These are phyloP conservation scores for Russula sp. DNA, from an alignment of 768 basidiomycete genomes.

Conservation along the genomic window DNA sequence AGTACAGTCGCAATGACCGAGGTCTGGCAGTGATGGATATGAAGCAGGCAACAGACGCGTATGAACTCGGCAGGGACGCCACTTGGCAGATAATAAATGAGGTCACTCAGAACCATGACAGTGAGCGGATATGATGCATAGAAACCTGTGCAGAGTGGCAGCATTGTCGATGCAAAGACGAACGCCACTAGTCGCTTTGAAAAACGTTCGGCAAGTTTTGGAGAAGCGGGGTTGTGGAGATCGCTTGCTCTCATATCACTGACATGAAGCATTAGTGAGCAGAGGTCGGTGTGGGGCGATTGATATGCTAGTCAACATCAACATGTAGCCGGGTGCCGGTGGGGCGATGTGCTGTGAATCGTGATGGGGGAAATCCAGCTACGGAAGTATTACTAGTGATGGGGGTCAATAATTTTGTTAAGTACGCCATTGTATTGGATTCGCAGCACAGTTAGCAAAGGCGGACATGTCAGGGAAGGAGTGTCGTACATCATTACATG, in stretches of 20 bases:
- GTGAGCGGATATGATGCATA: constrained; percentile 1
- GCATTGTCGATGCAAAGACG: not conserved
- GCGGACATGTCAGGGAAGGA: not conserved
- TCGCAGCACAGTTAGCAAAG: not conserved
- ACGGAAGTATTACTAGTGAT: not conserved
- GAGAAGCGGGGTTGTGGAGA: not conserved
- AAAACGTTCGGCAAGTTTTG: not conserved
- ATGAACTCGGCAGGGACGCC: not conserved
- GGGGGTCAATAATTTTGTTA: not conserved
- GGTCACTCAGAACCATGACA: not conserved
- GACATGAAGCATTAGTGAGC: too few species aligned
- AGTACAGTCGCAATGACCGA: constrained; percentile 6
- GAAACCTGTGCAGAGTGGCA: not conserved
- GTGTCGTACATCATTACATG: not conserved
- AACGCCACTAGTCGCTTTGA: constrained; percentile 13
- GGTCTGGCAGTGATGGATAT: not conserved
- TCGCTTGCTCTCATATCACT: not conserved
- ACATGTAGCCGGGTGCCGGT: not conserved
- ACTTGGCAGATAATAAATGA: constrained; percentile 1
- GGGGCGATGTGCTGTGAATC: not conserved
- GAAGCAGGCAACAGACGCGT: not conserved
- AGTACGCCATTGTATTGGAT: not conserved
- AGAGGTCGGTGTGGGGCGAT: not conserved
- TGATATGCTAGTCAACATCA: not conserved
- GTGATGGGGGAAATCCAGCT: not conserved